Percentiles rank a stretch among this genome's conserved stretches.
Conservation (phyloP, 495 filamentous ascomycete species). For the Pseudomonodictys pantanalensis region DNA sequence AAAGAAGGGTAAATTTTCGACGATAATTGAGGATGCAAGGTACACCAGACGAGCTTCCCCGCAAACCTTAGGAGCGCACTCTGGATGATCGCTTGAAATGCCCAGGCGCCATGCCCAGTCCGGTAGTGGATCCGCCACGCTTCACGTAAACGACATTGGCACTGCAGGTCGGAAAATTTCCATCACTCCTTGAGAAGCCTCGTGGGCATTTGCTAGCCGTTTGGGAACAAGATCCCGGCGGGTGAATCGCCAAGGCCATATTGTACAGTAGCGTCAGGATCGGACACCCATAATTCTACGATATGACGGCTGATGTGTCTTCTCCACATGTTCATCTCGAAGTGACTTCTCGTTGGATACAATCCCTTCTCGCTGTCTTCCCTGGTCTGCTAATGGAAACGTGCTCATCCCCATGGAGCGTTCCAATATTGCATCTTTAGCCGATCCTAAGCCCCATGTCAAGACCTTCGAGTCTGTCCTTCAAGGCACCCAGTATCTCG, state of each 20-base stretch:
- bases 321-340: neutral
- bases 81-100: conserved; percentile 6
- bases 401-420: neutral
- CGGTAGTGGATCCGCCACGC: conserved; percentile 3
- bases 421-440: neutral
- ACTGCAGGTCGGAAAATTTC: neutral
- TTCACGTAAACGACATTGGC: conserved; percentile 1
- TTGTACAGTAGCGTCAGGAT: too few relatives aligned
- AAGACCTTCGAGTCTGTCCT: conserved; percentile 12
- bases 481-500: conserved; percentile 17
- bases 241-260: too few relatives aligned
- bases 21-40: neutral
- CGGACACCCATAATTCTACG: too few relatives aligned
- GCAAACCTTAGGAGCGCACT: conserved; percentile 4
- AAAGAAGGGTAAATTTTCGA: conserved; percentile 5
- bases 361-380: neutral
- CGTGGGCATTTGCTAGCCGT: neutral
- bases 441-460: conserved; percentile 18
- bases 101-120: conserved; percentile 2
- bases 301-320: neutral
- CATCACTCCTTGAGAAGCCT: neutral
- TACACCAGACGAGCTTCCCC: conserved; percentile 1
- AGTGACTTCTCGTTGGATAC: neutral
- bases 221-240: too few relatives aligned
- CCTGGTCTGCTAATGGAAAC: neutral